Evolutionary conservation across 2,329 filamentous ascomycete genomes (phyloP).

Genomic region (Eurotiales sp.): DNA sequence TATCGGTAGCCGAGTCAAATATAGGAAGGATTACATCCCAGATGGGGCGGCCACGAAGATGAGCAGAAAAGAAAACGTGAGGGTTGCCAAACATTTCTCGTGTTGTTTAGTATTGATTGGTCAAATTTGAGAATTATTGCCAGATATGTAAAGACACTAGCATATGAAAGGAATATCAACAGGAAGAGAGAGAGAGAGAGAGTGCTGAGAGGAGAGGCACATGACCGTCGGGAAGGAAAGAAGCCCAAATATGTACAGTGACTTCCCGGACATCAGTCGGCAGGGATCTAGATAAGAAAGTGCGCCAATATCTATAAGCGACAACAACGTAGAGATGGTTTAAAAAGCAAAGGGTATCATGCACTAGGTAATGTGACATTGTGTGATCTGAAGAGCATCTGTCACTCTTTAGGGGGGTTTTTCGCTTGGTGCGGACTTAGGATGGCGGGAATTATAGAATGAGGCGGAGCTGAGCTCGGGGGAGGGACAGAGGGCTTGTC

Average conservation of each 20-base stretch:
- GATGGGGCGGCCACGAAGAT: constrained; percentile 35
- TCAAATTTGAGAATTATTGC: background rate
- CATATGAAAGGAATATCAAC: background rate
- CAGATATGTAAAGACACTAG: background rate
- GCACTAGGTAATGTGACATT: background rate
- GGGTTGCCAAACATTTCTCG: constrained; percentile 1
- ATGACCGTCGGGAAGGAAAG: constrained; percentile 5
- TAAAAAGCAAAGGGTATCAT: constrained; percentile 15
- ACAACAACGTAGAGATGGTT: background rate
- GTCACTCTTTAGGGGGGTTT: constrained; percentile 8
- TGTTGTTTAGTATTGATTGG: background rate
- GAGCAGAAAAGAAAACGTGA: constrained; percentile 37
- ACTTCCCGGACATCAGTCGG: background rate
- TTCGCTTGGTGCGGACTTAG: background rate
- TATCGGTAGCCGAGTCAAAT: constrained; percentile 14
- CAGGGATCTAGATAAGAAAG: background rate
- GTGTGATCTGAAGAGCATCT: background rate
- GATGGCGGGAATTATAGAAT: constrained; percentile 6
- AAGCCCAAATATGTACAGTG: constrained; percentile 5
- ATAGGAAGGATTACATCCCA: constrained; percentile 29
- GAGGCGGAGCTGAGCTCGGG: background rate
- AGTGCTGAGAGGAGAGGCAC: constrained; percentile 10
- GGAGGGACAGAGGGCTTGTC: background rate
- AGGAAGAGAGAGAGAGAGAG: background rate
- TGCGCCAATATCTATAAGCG: background rate